Conservation (phyloP, 768 basidiomycete species). For the Rhizopogon vinicolor region DNA sequence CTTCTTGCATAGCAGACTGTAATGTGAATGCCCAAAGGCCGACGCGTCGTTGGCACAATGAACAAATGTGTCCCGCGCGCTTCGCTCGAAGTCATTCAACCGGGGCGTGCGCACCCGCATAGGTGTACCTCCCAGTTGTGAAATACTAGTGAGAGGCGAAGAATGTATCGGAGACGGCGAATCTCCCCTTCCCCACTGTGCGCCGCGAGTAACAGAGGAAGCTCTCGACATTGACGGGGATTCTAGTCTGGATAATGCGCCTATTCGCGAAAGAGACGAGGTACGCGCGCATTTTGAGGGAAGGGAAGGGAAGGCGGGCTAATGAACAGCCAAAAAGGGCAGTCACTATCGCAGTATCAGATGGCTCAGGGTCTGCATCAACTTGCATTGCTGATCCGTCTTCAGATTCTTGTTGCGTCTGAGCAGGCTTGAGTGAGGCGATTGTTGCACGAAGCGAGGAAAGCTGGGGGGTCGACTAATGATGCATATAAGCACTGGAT, state of each 20-base stretch:
- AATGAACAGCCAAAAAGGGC: conserved; percentile 47
- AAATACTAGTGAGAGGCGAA: conserved; percentile 13
- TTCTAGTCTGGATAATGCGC: conserved; percentile 18
- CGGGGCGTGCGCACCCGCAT: conserved; percentile 6
- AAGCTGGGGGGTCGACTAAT: conserved; percentile 56
- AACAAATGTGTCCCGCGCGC: conserved; percentile 48
- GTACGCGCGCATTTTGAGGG: conserved; percentile 7
- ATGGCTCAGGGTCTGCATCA: conserved; percentile 19
- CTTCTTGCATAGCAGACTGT: too few species aligned
- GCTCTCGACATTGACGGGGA: conserved; percentile 29
- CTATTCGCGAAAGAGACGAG: conserved; percentile 22
- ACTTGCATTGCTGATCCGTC: conserved; percentile 10
- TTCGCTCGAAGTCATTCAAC: conserved; percentile 5
- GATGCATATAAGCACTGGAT: conserved; percentile 6
- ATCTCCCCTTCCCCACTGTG: too few species aligned
- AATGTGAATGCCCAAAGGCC: conserved; percentile 67
- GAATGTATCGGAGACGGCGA: too few species aligned
- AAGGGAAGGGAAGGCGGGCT: conserved; percentile 19
- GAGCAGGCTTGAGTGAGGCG: conserved; percentile 10
- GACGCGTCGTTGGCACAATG: conserved; percentile 74
- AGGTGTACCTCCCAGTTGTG: conserved; percentile 12
- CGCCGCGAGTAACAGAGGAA: conserved; percentile 21
- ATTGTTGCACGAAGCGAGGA: conserved; percentile 47
- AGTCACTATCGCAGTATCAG: conserved; percentile 35
- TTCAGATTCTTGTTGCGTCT: conserved; percentile 22